A percentile compares a stretch with the other conserved stretches of the same genome.
Evolutionary conservation across 2,329 filamentous ascomycete genomes (phyloP).

Genomic region (Seiridium unicorne): DNA sequence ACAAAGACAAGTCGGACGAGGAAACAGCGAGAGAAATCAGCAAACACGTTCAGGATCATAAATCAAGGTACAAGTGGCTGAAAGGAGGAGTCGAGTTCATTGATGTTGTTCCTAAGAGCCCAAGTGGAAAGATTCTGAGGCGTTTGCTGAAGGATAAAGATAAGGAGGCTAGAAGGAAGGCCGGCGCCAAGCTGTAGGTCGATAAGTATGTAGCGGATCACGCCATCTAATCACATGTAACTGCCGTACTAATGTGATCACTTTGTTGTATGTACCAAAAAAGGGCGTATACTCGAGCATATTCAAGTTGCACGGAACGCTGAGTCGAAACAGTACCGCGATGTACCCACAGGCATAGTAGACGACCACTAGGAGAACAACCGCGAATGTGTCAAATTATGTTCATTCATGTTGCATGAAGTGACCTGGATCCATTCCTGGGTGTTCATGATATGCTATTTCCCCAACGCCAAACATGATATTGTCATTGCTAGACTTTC

Average conservation of each 20-base stretch:
- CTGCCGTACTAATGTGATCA: too few species aligned
- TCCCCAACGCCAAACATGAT: constrained; percentile 1
- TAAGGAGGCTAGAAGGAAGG: constrained; percentile 58
- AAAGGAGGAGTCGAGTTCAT: constrained; percentile 54
- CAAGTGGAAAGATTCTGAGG: constrained; percentile 64
- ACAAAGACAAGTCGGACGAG: constrained; percentile 27
- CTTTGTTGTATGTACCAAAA: too few species aligned
- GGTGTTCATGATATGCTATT: not conserved
- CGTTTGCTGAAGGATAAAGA: constrained; percentile 65
- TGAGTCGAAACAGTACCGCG: too few species aligned
- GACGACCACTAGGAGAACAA: not conserved
- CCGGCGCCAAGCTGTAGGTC: constrained; percentile 58
- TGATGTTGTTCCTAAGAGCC: constrained; percentile 60
- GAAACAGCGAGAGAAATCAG: constrained; percentile 43
- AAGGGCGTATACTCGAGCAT: too few species aligned
- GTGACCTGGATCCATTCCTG: not conserved
- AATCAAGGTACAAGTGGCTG: constrained; percentile 59
- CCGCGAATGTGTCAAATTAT: not conserved
- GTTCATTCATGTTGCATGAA: not conserved
- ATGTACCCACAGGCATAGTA: not conserved
- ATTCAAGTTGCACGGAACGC: too few species aligned
- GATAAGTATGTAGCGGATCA: not conserved
- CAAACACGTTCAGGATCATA: constrained; percentile 53
- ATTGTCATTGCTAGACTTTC: not conserved
- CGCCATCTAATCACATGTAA: too few species aligned